Evolutionary conservation across 768 basidiomycete genomes (phyloP).

Genomic region (Lactarius tabidus): DNA sequence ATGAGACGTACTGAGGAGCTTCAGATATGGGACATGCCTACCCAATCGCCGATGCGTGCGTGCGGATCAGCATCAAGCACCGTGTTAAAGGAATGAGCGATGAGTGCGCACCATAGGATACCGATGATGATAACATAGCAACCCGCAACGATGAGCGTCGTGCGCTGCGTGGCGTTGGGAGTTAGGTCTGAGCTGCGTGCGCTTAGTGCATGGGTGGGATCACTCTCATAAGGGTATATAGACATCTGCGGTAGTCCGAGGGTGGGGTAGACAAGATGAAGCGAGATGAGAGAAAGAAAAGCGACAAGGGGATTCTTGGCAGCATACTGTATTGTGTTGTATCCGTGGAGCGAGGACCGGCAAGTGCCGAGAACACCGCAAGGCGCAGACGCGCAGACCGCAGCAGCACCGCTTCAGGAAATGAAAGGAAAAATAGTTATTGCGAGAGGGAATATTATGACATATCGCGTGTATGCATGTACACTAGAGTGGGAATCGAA

Average conservation of each 20-base stretch:
- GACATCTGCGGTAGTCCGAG: constrained; percentile 16
- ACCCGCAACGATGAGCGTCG: constrained; percentile 76
- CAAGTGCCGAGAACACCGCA: constrained; percentile 2
- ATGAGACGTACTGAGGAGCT: constrained; percentile 59
- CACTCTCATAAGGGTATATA: constrained; percentile 11
- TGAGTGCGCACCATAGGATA: constrained; percentile 64
- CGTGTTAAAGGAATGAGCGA: background rate
- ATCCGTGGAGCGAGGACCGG: background rate
- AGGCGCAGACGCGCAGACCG: background rate
- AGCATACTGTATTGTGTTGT: no score
- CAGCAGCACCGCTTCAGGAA: background rate
- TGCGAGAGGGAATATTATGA: constrained; percentile 8
- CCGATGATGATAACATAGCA: constrained; percentile 69
- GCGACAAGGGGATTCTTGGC: background rate
- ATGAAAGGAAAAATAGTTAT: constrained; percentile 10
- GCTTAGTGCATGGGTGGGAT: background rate
- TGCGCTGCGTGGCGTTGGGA: constrained; percentile 68
- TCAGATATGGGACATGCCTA: constrained; percentile 78
- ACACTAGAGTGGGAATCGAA: constrained; percentile 4
- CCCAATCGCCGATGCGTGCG: background rate
- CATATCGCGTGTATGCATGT: constrained; percentile 8
- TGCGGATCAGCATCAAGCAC: background rate
- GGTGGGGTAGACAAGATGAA: background rate
- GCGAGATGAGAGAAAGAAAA: background rate
- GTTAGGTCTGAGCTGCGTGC: constrained; percentile 39